phyloP scores from a whole-genome alignment of 257 asterid species.

The Solanum acaule region DNA sequence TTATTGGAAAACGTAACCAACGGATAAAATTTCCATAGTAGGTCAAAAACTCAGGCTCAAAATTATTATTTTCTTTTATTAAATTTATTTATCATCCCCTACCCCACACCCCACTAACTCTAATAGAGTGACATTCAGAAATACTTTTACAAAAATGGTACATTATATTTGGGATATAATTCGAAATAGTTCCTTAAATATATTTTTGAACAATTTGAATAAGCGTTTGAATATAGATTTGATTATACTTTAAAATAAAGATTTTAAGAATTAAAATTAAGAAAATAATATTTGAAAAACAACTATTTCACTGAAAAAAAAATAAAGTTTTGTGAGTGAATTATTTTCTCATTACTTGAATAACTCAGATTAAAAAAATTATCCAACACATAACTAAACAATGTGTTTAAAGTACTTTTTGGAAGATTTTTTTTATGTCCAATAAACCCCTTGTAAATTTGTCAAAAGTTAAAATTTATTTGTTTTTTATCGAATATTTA shows the following conservation, averaged over 20 bases:
- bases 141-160: not conserved
- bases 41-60: not conserved
- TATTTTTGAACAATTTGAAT: not conserved
- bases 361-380: too few species aligned
- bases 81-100: not conserved
- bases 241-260: too few species aligned
- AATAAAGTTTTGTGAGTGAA: not conserved
- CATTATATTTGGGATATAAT: not conserved
- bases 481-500: not conserved
- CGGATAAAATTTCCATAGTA: not conserved
- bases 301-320: too few species aligned
- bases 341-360: not conserved
- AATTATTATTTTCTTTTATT: not conserved
- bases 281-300: not conserved
- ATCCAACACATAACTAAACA: not conserved
- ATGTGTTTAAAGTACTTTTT: too few species aligned
- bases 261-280: not conserved
- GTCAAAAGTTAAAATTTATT: not conserved
- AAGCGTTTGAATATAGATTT: not conserved
- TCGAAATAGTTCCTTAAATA: not conserved
- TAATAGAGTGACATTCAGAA: not conserved
- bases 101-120: not conserved
- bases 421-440: too few species aligned
- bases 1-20: not conserved
- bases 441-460: not conserved